phyloP scores from a whole-genome alignment of 768 basidiomycete genomes.

The Glaciozyma antarctica region DNA sequence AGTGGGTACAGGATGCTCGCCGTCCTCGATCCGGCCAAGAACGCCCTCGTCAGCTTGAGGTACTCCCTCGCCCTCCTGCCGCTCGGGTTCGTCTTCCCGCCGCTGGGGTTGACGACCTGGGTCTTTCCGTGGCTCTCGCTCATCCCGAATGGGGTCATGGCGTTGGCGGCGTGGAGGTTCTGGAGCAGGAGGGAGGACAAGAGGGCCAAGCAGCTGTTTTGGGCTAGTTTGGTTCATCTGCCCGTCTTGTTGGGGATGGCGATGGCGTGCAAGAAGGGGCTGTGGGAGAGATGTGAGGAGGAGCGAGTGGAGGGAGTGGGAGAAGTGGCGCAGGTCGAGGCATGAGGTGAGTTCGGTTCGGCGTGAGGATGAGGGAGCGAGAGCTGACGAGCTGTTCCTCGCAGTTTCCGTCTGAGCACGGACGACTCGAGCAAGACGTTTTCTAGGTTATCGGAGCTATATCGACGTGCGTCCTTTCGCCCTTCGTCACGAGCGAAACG shows the following conservation, averaged over 20 bases:
- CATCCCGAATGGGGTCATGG: slow-evolving; percentile 63
- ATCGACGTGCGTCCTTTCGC: not conserved
- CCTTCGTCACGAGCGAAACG: not conserved
- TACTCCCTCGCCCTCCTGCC: slow-evolving; percentile 68
- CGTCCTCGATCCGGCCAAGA: slow-evolving; percentile 64
- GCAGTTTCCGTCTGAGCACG: not conserved
- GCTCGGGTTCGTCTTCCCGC: slow-evolving; percentile 65
- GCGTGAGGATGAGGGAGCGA: not conserved
- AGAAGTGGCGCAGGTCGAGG: not conserved
- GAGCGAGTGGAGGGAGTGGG: not conserved
- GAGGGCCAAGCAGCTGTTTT: slow-evolving; percentile 57
- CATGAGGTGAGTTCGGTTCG: not conserved
- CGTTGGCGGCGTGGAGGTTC: slow-evolving; percentile 62
- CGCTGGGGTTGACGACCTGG: slow-evolving; percentile 92
- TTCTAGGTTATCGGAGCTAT: not conserved
- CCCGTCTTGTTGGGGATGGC: slow-evolving; percentile 80
- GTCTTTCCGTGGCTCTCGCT: slow-evolving; percentile 67
- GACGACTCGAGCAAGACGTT: too few species aligned
- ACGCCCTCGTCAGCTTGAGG: slow-evolving; percentile 73
- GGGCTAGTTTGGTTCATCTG: slow-evolving; percentile 77
- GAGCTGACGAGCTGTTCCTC: not conserved
- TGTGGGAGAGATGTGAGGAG: slow-evolving; percentile 35
- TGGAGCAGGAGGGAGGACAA: slow-evolving; percentile 51
- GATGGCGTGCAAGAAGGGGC: slow-evolving; percentile 87
- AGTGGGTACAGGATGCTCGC: slow-evolving; percentile 90